Conservation (phyloP, 148 eudicot species). For the Amaranthus hypochondriacus region DNA sequence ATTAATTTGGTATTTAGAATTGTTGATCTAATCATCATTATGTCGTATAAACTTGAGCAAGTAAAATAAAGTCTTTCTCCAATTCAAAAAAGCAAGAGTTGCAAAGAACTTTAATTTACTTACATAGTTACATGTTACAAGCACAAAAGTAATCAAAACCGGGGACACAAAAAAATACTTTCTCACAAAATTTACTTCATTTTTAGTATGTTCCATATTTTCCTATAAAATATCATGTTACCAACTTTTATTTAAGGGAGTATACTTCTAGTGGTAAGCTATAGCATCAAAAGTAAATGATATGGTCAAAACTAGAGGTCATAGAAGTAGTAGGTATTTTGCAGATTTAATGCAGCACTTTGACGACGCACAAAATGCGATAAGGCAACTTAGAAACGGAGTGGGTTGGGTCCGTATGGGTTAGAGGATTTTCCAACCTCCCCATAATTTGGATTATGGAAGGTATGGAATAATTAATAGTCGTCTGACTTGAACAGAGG, state of each 20-base stretch:
- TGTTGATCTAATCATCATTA: background rate
- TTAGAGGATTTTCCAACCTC: slow-evolving; percentile 2
- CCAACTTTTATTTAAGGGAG: too few relatives aligned
- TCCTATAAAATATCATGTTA: too few relatives aligned
- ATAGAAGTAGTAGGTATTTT: background rate
- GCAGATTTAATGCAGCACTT: slow-evolving; percentile 12
- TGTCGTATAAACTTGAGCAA: background rate
- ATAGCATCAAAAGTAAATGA: background rate
- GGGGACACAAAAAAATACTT: background rate
- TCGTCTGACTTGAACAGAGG: slow-evolving; percentile 20
- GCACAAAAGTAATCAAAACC: background rate
- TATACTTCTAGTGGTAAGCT: too few relatives aligned
- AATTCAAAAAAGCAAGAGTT: background rate
- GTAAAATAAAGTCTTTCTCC: background rate
- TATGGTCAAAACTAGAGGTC: background rate
- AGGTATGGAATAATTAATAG: slow-evolving; percentile 19
- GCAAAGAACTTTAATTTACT: background rate
- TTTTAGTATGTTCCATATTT: too few relatives aligned
- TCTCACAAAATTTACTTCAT: too few relatives aligned
- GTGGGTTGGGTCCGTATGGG: slow-evolving; percentile 6
- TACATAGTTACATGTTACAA: background rate
- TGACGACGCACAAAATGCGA: slow-evolving; percentile 7
- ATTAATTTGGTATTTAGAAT: background rate
- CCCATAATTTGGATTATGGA: slow-evolving; percentile 1
- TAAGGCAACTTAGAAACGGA: slow-evolving; percentile 9